Percentiles rank a stretch among this genome's conserved stretches.
Evolutionary conservation across 1,139 yeast species (phyloP).

Genomic region (Taiozyma sp.): DNA sequence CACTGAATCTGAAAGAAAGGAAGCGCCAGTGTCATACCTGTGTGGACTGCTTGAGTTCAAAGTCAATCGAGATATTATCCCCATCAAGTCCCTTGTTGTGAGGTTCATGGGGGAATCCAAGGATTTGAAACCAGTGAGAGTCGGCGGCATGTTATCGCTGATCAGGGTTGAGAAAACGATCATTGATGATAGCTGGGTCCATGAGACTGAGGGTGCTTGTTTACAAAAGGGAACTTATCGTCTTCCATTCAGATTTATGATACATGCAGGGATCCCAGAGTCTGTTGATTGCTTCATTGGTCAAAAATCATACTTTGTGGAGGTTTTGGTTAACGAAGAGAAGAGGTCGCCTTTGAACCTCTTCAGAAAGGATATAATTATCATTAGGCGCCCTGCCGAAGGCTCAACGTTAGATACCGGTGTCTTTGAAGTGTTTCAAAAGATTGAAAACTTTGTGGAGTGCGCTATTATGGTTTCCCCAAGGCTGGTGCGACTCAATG

Average conservation of each 20-base stretch:
- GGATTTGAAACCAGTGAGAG: not conserved
- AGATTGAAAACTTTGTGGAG: conserved; percentile 12
- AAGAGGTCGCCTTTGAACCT: not conserved
- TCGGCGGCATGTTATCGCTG: not conserved
- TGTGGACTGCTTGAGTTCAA: conserved; percentile 12
- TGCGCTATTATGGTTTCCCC: conserved; percentile 13
- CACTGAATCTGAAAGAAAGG: conserved; percentile 11
- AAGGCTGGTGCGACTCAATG: conserved; percentile 12
- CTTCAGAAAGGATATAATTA: not conserved
- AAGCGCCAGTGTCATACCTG: conserved; percentile 8
- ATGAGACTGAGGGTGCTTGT: conserved; percentile 1
- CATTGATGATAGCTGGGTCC: conserved; percentile 12
- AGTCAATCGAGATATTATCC: conserved; percentile 5
- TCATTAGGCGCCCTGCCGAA: conserved; percentile 8
- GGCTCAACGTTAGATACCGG: conserved; percentile 12
- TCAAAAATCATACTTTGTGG: conserved; percentile 11
- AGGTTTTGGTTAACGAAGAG: conserved; percentile 3
- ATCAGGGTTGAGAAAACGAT: conserved; percentile 1
- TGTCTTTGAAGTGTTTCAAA: conserved; percentile 9
- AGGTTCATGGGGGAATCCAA: conserved; percentile 12
- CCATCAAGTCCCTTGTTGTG: conserved; percentile 9
- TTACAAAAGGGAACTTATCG: conserved; percentile 14
- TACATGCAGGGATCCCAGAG: conserved; percentile 18
- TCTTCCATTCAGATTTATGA: conserved; percentile 19
- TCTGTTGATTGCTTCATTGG: conserved; percentile 8